Evolutionary conservation across 192 early-diverging fungal genomes (phyloP).

Genomic region (Coemansia sp.): DNA sequence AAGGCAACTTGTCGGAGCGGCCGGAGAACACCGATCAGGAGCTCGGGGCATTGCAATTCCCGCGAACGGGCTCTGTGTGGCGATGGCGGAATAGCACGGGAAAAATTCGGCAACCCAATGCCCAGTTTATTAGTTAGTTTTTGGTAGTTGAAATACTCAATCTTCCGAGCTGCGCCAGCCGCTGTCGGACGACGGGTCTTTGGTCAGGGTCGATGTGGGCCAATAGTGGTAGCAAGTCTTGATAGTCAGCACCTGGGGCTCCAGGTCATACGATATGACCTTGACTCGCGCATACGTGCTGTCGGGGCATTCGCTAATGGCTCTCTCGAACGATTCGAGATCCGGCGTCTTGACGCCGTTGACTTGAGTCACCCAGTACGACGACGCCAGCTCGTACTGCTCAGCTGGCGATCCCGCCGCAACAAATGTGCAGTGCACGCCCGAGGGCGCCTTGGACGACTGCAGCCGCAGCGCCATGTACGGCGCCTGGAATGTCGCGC

Average conservation of each 20-base stretch:
- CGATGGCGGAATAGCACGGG: too few relatives aligned
- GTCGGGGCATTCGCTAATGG: conserved; percentile 55
- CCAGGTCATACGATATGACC: conserved; percentile 25
- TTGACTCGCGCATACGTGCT: conserved; percentile 48
- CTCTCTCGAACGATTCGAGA: conserved; percentile 60
- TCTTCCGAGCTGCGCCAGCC: conserved; percentile 44
- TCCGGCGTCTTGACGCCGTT: conserved; percentile 57
- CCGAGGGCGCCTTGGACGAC: conserved; percentile 58
- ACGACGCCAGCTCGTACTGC: conserved; percentile 55
- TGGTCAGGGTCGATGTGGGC: conserved; percentile 58
- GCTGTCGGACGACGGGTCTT: conserved; percentile 37
- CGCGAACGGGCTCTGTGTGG: not conserved
- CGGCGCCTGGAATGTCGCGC: conserved; percentile 71
- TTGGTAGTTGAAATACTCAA: not conserved
- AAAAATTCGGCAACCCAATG: too few relatives aligned
- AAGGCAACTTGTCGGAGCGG: not conserved
- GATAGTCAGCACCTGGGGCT: conserved; percentile 60
- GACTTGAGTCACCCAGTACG: conserved; percentile 66
- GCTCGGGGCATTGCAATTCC: not conserved
- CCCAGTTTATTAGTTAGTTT: not conserved
- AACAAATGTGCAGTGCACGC: conserved; percentile 62
- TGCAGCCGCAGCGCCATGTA: conserved; percentile 68
- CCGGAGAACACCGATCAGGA: not conserved
- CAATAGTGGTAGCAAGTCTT: conserved; percentile 73
- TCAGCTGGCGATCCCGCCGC: conserved; percentile 63